phyloP scores from a whole-genome alignment of 345 rosid genomes.

The Theobroma cacao region DNA sequence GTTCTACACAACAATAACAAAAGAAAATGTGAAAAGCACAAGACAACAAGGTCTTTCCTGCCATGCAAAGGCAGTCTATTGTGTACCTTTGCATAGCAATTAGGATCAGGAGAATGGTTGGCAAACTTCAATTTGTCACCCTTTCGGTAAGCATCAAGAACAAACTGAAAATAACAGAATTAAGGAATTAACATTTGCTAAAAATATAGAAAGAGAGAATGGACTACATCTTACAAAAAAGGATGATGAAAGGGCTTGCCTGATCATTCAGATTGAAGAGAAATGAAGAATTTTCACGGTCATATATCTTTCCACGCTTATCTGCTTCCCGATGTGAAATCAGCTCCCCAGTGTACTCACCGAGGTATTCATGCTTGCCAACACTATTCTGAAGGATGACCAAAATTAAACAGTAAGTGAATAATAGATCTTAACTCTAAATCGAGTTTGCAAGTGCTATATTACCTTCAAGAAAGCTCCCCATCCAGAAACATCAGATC shows the following conservation, averaged over 20 bases:
- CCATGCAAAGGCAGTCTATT: background rate
- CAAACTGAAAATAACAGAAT: constrained; percentile 64
- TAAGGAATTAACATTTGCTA: background rate
- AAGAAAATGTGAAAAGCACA: background rate
- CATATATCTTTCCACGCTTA: constrained; percentile 97
- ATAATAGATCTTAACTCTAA: too few relatives aligned
- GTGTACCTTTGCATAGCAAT: constrained; percentile 94
- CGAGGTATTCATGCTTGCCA: constrained; percentile 93
- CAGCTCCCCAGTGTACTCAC: constrained; percentile 98
- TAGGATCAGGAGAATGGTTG: constrained; percentile 96
- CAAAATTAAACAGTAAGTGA: background rate
- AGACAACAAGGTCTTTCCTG: background rate
- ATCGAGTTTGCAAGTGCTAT: background rate
- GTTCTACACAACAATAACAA: background rate
- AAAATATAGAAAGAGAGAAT: background rate
- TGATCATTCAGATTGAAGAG: constrained; percentile 97
- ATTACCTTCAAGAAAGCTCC: constrained; percentile 99
- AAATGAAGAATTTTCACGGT: constrained; percentile 96
- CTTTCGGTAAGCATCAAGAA: constrained; percentile 95
- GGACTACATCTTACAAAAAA: background rate
- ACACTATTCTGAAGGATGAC: constrained; percentile 71
- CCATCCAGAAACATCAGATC: constrained; percentile 99
- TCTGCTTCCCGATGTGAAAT: constrained; percentile 99
- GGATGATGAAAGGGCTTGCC: constrained; percentile 41
- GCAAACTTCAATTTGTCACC: constrained; percentile 98